These are phyloP conservation scores for Teunomyces funiuensis DNA, from an alignment of 805 yeast genomes.

Conservation along the genomic window DNA sequence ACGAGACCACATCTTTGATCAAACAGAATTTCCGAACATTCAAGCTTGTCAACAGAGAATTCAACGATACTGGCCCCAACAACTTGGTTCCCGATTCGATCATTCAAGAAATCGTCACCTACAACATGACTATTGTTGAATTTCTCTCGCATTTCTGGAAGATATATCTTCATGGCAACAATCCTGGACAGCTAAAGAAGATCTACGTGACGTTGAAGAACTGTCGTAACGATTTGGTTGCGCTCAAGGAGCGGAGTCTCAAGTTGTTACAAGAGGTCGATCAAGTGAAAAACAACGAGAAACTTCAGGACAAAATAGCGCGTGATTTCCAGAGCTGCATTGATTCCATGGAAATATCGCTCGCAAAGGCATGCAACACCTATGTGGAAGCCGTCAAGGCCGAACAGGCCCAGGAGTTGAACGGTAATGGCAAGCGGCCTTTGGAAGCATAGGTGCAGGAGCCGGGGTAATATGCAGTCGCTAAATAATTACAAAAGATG, in stretches of 20 bases:
- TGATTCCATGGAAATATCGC: conserved; percentile 29
- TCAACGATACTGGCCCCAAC: conserved; percentile 13
- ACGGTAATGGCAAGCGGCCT: conserved; percentile 29
- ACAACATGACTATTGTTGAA: conserved; percentile 42
- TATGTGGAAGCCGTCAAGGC: conserved; percentile 30
- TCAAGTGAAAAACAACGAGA: conserved; percentile 25
- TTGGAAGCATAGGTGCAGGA: conserved; percentile 18
- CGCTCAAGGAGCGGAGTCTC: conserved; percentile 25
- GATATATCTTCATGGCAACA: conserved; percentile 34
- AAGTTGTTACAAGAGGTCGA: conserved; percentile 14
- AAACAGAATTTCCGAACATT: conserved; percentile 56
- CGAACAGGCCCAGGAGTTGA: conserved; percentile 17
- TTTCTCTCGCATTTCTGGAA: conserved; percentile 46
- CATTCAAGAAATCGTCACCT: conserved; percentile 35
- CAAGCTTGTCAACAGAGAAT: conserved; percentile 27
- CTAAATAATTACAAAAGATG: too few relatives aligned
- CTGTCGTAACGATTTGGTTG: conserved; percentile 29
- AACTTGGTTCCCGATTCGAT: conserved; percentile 35
- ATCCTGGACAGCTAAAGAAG: conserved; percentile 38
- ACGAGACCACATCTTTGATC: conserved; percentile 48
- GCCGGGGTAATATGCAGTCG: not conserved
- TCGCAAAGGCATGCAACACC: conserved; percentile 35
- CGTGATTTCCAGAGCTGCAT: conserved; percentile 35
- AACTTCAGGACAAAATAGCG: conserved; percentile 31
- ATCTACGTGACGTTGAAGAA: conserved; percentile 36